These are phyloP conservation scores for Carallia brachiata DNA, from an alignment of 345 rosid species.

Conservation along the genomic window DNA sequence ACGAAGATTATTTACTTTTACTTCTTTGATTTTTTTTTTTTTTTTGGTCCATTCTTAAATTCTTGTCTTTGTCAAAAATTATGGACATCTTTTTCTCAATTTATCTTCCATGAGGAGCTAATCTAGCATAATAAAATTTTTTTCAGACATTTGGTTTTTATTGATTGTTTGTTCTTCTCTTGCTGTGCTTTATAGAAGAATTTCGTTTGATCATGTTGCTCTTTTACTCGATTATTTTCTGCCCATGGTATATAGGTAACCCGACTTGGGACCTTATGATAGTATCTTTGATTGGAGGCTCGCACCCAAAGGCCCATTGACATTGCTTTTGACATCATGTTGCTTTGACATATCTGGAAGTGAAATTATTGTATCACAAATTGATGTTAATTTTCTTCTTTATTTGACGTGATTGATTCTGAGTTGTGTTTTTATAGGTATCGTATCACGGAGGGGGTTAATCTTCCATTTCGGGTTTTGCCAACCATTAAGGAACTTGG, in stretches of 20 bases:
- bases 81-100: not conserved
- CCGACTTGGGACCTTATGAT: not conserved
- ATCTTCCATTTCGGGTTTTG: constrained; percentile 94
- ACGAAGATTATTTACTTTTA: not conserved
- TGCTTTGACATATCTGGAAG: not conserved
- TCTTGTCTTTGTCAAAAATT: too few species aligned
- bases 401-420: not conserved
- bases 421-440: constrained; percentile 44
- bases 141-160: not conserved
- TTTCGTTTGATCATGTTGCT: not conserved
- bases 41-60: not conserved
- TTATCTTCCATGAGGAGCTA: not conserved
- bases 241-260: not conserved
- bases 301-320: not conserved
- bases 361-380: not conserved
- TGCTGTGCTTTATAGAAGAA: not conserved
- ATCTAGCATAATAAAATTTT: not conserved
- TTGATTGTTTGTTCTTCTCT: not conserved
- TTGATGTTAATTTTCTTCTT: not conserved
- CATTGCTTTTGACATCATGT: not conserved
- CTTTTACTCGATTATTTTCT: not conserved
- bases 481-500: constrained; percentile 99
- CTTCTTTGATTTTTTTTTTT: not conserved
- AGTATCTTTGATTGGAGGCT: not conserved
- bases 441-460: constrained; percentile 97